Percentiles rank a stretch among this genome's conserved stretches.
phyloP scores from a whole-genome alignment of 139 green algal species.

The Tetraselmis striata region DNA sequence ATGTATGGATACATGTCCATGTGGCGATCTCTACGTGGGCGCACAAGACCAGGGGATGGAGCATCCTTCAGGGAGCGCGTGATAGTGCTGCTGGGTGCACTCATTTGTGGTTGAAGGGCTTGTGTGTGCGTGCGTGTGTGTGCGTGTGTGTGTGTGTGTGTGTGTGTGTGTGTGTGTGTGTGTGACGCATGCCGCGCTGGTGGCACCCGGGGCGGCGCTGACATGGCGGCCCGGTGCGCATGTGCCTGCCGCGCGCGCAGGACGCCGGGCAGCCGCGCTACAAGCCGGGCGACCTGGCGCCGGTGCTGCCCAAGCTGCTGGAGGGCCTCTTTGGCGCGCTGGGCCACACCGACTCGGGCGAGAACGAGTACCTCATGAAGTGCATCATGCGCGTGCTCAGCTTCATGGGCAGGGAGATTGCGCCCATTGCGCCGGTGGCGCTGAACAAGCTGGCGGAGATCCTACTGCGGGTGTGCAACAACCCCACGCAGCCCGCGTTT shows the following conservation, averaged over 20 bases:
- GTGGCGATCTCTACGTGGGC: too few relatives aligned
- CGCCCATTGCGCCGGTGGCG: conserved; percentile 49
- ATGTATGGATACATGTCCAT: too few relatives aligned
- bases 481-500: conserved; percentile 91
- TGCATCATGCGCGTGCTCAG: conserved; percentile 79
- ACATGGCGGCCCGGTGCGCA: neutral
- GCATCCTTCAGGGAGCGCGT: too few relatives aligned
- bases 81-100: too few relatives aligned
- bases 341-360: conserved; percentile 62
- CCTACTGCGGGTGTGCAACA: conserved; percentile 81
- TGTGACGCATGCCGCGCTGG: too few relatives aligned
- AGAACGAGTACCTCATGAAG: conserved; percentile 96
- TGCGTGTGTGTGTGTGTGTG: too few relatives aligned
- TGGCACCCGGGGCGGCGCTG: too few relatives aligned
- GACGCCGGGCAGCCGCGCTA: conserved; percentile 44
- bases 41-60: too few relatives aligned
- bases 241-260: conserved; percentile 5
- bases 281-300: conserved; percentile 54
- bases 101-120: too few relatives aligned
- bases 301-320: conserved; percentile 61
- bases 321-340: conserved; percentile 81
- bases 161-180: too few relatives aligned
- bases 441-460: conserved; percentile 47
- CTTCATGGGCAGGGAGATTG: conserved; percentile 69
- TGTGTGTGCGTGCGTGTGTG: too few relatives aligned